These are phyloP conservation scores for Auriscalpium vulgare DNA, from an alignment of 768 basidiomycete species.

Conservation along the genomic window DNA sequence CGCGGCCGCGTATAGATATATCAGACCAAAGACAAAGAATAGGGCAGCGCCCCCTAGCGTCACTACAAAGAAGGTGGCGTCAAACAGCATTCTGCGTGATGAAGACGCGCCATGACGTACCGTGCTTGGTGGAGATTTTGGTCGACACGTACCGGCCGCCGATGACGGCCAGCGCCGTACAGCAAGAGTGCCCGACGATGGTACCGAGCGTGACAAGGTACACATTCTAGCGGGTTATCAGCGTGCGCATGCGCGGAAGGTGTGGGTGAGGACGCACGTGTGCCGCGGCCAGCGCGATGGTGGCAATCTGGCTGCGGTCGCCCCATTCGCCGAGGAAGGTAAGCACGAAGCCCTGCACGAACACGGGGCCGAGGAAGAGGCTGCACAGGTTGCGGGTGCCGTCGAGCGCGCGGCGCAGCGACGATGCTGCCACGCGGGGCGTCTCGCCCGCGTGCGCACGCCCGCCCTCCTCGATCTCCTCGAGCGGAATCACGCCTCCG, in stretches of 20 bases:
- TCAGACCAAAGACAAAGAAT: slow-evolving; percentile 13
- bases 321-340: slow-evolving; percentile 99
- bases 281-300: slow-evolving; percentile 90
- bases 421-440: slow-evolving; percentile 12
- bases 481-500: slow-evolving; percentile 51
- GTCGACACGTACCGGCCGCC: slow-evolving; percentile 89
- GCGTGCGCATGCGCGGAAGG: slow-evolving; percentile 9
- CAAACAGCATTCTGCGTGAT: neutral
- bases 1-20: slow-evolving; percentile 11
- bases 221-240: slow-evolving; percentile 56
- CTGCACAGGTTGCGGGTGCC: slow-evolving; percentile 78
- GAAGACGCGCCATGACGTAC: slow-evolving; percentile 34
- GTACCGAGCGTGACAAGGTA: slow-evolving; percentile 89
- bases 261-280: slow-evolving; percentile 51
- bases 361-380: slow-evolving; percentile 82
- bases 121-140: slow-evolving; percentile 92
- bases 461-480: slow-evolving; percentile 69
- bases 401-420: slow-evolving; percentile 33
- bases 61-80: slow-evolving; percentile 1
- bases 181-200: slow-evolving; percentile 77
- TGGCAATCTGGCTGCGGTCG: slow-evolving; percentile 94
- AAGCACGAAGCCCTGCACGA: slow-evolving; percentile 89
- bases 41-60: slow-evolving; percentile 13
- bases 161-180: slow-evolving; percentile 86
- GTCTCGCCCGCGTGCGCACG: slow-evolving; percentile 32